These are phyloP conservation scores for Venustampulla echinocandica DNA, from an alignment of 495 filamentous ascomycete genomes.

Conservation along the genomic window DNA sequence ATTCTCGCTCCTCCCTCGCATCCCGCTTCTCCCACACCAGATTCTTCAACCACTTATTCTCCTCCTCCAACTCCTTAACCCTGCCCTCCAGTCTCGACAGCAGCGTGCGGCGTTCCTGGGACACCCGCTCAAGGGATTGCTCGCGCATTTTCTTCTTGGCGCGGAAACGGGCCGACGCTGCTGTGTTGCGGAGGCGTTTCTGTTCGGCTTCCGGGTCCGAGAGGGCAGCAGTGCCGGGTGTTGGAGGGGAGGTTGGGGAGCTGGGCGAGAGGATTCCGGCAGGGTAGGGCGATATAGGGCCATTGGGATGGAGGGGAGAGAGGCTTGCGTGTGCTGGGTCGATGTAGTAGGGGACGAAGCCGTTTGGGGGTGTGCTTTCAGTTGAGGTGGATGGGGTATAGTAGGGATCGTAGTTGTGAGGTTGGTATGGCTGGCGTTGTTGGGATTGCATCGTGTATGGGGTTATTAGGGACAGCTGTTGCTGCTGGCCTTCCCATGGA, in stretches of 20 bases:
- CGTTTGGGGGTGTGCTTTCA: background rate
- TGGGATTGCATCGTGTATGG: conserved; percentile 2
- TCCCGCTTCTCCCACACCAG: conserved; percentile 79
- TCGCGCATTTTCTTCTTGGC: conserved; percentile 99
- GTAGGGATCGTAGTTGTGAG: background rate
- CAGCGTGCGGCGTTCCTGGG: conserved; percentile 71
- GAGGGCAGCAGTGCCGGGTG: background rate
- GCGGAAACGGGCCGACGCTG: conserved; percentile 87
- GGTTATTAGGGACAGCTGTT: background rate
- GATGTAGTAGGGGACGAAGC: conserved; percentile 1
- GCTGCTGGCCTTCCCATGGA: background rate
- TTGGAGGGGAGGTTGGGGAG: background rate
- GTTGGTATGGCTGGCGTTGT: background rate
- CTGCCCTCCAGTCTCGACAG: conserved; percentile 68
- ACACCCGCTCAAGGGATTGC: conserved; percentile 78
- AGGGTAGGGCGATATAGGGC: background rate
- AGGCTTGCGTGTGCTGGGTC: background rate
- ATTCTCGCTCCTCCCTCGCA: background rate
- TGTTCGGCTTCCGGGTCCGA: conserved; percentile 5
- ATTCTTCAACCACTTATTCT: conserved; percentile 92
- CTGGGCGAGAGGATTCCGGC: background rate
- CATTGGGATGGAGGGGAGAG: background rate
- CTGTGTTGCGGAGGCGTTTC: conserved; percentile 90
- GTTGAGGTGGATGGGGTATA: conserved; percentile 1
- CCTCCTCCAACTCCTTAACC: conserved; percentile 78